These are phyloP conservation scores for Calonectria fujianensis DNA, from an alignment of 2,329 filamentous ascomycete species.

Conservation along the genomic window DNA sequence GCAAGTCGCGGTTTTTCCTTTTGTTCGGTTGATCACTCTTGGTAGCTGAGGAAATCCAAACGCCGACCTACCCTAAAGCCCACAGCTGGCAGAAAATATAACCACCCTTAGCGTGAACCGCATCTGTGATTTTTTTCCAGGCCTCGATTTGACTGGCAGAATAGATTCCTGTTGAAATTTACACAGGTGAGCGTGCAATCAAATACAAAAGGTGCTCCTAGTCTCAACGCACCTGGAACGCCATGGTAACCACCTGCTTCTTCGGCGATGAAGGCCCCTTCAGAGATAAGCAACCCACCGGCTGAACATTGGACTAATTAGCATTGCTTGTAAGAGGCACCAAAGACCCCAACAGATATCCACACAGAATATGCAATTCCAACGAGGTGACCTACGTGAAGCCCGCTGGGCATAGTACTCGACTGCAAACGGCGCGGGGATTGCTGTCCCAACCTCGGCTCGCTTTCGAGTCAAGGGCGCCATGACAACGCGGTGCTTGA, in stretches of 20 bases:
- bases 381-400: slow-evolving; percentile 47
- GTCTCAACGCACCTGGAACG: slow-evolving; percentile 43
- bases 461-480: slow-evolving; percentile 75
- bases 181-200: not conserved
- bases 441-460: slow-evolving; percentile 60
- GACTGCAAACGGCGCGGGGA: slow-evolving; percentile 60
- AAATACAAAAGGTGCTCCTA: too few relatives aligned
- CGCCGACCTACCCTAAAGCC: slow-evolving; percentile 76
- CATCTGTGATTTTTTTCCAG: slow-evolving; percentile 77
- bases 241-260: slow-evolving; percentile 57
- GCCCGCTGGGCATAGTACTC: slow-evolving; percentile 69
- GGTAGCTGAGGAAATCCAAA: slow-evolving; percentile 41
- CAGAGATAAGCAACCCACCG: slow-evolving; percentile 66
- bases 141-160: slow-evolving; percentile 72
- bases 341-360: not conserved
- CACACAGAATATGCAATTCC: not conserved
- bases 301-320: slow-evolving; percentile 47
- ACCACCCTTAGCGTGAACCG: slow-evolving; percentile 77
- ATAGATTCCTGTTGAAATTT: slow-evolving; percentile 74
- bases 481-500: slow-evolving; percentile 70
- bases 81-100: slow-evolving; percentile 79
- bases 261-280: slow-evolving; percentile 66
- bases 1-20: not conserved
- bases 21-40: not conserved
- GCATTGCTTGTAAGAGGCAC: not conserved